Conservation (phyloP, 306 rosid genomes). For the Malus fusca region DNA sequence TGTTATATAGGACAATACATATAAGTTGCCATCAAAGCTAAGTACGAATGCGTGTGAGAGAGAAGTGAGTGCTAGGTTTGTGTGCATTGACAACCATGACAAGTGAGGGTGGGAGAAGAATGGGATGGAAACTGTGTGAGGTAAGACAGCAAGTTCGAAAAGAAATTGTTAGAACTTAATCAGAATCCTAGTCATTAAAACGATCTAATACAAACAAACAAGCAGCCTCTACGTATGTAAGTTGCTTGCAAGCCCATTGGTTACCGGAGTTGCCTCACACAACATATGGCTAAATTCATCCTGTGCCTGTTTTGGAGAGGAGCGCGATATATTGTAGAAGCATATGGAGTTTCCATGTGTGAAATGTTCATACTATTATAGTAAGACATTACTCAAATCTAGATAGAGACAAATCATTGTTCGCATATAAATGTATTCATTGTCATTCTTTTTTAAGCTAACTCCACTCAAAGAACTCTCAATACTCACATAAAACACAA, state of each 20-base stretch:
- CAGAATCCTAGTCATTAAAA: too few relatives aligned
- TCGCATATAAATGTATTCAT: too few relatives aligned
- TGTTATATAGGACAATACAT: background rate
- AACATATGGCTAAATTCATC: background rate
- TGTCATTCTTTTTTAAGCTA: background rate
- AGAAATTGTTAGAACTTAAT: too few relatives aligned
- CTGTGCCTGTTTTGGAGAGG: too few relatives aligned
- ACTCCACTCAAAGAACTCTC: background rate
- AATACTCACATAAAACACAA: background rate
- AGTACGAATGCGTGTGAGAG: background rate
- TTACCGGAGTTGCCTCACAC: background rate
- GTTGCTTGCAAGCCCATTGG: background rate
- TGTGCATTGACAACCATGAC: background rate
- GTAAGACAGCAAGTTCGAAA: background rate
- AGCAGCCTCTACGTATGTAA: too few relatives aligned
- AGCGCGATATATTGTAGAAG: background rate
- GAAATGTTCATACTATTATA: too few relatives aligned
- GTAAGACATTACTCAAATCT: too few relatives aligned
- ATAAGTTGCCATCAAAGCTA: background rate
- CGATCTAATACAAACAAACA: too few relatives aligned
- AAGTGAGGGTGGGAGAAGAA: background rate
- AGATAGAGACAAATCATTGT: background rate
- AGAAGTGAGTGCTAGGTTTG: background rate
- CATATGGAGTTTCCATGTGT: too few relatives aligned
- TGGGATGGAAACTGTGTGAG: background rate